phyloP scores from a whole-genome alignment of 371 early-diverging fungal genomes.

The Hamiltosporidium tvaerminnensis region DNA sequence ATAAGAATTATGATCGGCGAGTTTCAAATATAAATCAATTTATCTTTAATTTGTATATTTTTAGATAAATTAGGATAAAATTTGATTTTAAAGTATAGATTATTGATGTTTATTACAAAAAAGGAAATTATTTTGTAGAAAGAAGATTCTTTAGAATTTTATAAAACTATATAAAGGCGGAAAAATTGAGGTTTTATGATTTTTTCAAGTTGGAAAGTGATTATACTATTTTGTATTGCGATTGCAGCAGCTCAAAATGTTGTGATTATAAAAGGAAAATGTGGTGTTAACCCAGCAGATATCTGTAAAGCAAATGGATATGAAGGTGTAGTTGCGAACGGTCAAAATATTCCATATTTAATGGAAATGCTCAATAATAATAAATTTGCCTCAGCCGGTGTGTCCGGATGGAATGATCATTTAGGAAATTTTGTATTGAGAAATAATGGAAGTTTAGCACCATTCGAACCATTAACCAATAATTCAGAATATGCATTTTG shows the following conservation, averaged over 20 bases:
- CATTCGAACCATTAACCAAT: conserved; percentile 14
- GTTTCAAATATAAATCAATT: too few relatives aligned
- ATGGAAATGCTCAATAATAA: conserved; percentile 3
- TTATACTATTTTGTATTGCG: not conserved
- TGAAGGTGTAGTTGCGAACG: conserved; percentile 9
- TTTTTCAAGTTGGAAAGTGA: too few relatives aligned
- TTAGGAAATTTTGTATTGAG: conserved; percentile 16
- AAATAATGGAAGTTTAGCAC: conserved; percentile 21
- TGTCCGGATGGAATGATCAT: conserved; percentile 23
- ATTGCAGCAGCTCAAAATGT: not conserved
- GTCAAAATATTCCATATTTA: conserved; percentile 3
- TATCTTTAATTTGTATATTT: too few relatives aligned
- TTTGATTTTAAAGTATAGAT: too few relatives aligned
- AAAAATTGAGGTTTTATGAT: too few relatives aligned
- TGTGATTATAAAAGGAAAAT: conserved; percentile 10
- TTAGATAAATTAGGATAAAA: too few relatives aligned
- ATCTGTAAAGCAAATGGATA: conserved; percentile 13
- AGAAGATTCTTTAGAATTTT: too few relatives aligned
- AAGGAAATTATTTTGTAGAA: too few relatives aligned
- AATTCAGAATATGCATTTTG: conserved; percentile 23
- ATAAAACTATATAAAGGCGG: too few relatives aligned
- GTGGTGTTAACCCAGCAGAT: not conserved
- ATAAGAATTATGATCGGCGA: too few relatives aligned
- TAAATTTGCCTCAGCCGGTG: conserved; percentile 8
- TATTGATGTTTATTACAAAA: too few relatives aligned